These are phyloP conservation scores for Posidonia oceanica DNA, from an alignment of 116 monocot species.

Conservation along the genomic window DNA sequence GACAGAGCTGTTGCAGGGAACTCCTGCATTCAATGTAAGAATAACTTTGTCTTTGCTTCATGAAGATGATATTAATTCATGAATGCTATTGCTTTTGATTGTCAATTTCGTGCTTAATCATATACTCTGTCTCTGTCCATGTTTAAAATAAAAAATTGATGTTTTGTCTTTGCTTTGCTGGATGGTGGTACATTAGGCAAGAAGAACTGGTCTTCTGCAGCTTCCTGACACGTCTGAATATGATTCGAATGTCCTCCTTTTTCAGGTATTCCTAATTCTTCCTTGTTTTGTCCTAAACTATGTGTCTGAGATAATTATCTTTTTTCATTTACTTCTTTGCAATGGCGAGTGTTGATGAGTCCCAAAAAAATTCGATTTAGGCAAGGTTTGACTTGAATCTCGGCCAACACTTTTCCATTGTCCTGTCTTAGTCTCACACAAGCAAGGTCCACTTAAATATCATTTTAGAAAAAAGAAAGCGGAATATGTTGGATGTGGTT, in stretches of 20 bases:
- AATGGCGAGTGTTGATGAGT: no score
- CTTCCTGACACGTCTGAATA: constrained; percentile 66
- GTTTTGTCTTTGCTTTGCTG: constrained; percentile 1
- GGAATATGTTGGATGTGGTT: no score
- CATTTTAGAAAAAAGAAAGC: no score
- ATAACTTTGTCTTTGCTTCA: not conserved
- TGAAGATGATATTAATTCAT: not conserved
- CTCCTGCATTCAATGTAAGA: constrained; percentile 64
- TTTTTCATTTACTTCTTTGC: no score
- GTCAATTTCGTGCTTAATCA: no score
- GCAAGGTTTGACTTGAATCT: no score
- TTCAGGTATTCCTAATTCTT: constrained; percentile 45
- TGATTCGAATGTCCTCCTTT: constrained; percentile 62
- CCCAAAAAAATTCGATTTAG: no score
- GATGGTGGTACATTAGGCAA: constrained; percentile 34
- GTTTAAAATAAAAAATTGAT: no score
- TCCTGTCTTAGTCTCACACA: not conserved
- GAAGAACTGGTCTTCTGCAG: constrained; percentile 49
- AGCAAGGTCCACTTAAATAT: no score
- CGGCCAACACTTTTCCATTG: not conserved
- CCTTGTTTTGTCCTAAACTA: not conserved
- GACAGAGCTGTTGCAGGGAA: constrained; percentile 70
- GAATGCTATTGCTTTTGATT: not conserved
- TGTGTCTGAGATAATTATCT: no score
- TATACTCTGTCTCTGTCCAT: no score